Evolutionary conservation across 495 filamentous ascomycete genomes (phyloP), one percentile per base, ranked within the genome.

Genomic region (Hypoxylon subgilvum): DNA sequence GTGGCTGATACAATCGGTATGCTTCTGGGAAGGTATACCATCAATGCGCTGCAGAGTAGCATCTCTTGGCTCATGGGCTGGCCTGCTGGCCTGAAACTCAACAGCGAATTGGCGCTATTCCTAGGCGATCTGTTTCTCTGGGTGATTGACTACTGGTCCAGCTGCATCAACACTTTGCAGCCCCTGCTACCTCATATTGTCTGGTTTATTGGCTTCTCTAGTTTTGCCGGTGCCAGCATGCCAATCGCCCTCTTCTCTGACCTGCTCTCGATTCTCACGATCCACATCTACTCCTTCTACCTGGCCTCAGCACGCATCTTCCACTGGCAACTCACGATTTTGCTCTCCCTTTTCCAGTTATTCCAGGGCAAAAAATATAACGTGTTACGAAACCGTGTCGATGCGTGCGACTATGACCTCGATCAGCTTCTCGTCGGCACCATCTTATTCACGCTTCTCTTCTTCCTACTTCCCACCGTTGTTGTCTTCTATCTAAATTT

Each of bases 291-390:
- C 77, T 93, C 87, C 31, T 99, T 97, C 73, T 99, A 99, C 72
- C 88, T 96, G 32, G 93, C 94, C 32, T 95, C 90, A 3, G 94
- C 94, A 3, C 86, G 93, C 6, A 97, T 99, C 50, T 99, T 92
- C 74, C 90, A 96, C 74, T 97, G 94, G 93, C 95, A 99, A 67
- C 84, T 97, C 27, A 96, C 86, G 19, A 97, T 97, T 50, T 88
- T 99, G 42, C 87, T 93, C 40, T 97, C 93, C 16, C 86, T 97
- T 22, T 99, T 99, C 74, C 94, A 99, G 74, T 84, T 99, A 1
- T 99, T 99, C 66, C 89, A 91, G 17, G 94, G 94, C 40, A 97
- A 97, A 69, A 99, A 99, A 68, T 86, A 94, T 54, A 99, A 99
- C 56, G 91, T 99, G 6, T 83, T 99, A 9, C 86, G 94, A 59